A percentile compares a stretch with the other conserved stretches of the same genome.
These are phyloP conservation scores for Fusarium protoensiforme DNA, from an alignment of 2,329 filamentous ascomycete species.

Conservation along the genomic window DNA sequence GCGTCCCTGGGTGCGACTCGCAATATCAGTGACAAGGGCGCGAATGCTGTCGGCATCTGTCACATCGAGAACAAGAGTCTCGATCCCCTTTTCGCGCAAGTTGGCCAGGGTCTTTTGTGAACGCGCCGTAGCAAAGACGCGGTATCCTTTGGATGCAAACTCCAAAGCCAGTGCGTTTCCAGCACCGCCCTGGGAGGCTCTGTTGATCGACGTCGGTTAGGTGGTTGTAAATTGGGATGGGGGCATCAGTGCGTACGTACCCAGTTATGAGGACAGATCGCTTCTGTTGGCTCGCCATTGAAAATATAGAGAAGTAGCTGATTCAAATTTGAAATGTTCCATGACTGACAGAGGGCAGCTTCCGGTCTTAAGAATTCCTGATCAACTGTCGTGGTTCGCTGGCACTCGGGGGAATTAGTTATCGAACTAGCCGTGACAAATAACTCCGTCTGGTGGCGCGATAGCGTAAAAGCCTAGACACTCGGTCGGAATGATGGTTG, in stretches of 20 bases:
- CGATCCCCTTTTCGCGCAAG: constrained; percentile 10
- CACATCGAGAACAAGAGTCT: constrained; percentile 10
- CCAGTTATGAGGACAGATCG: background rate
- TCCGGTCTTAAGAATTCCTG: background rate
- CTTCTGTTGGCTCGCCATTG: background rate
- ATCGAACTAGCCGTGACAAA: background rate
- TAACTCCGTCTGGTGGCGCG: background rate
- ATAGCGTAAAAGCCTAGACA: background rate
- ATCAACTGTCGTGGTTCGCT: background rate
- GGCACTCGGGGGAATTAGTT: background rate
- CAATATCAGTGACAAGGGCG: background rate
- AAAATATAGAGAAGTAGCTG: background rate
- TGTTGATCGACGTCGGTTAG: background rate
- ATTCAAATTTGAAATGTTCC: background rate
- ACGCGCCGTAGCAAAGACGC: constrained; percentile 16
- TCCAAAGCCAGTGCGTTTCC: constrained; percentile 9
- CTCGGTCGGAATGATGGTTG: background rate
- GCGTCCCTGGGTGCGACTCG: background rate
- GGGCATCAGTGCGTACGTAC: background rate
- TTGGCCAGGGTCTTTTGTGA: background rate
- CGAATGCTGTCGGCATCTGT: background rate
- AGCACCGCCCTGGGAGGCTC: constrained; percentile 10
- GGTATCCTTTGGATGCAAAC: constrained; percentile 7
- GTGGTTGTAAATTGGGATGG: background rate
- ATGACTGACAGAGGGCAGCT: background rate